Base-by-base conservation (phyloP, 768 basidiomycete species). In the Boletus sensibilis region DNA sequence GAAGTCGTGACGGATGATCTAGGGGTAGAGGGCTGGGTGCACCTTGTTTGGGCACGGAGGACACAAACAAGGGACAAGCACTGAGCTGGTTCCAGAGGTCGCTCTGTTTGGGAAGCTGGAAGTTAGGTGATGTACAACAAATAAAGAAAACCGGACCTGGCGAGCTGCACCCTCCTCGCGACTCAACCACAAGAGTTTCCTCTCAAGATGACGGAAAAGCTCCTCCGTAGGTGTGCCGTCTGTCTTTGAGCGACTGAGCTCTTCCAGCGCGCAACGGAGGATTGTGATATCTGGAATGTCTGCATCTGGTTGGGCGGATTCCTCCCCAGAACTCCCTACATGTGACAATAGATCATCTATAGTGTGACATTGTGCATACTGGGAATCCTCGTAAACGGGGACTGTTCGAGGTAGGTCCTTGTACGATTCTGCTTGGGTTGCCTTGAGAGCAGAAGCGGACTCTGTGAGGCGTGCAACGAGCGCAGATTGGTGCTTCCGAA, bases 31-130 rank as follows among this genome's bases (percentile, higher is more conserved):
- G 47, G 57, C 12, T 23, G 31, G 56, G 3, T n/a, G 47, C 20
- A 11, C 42, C 37, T 34, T 56, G 21, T 52, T 60, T 48, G 21
- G 64, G 55, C 59, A 65, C 34, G 40, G 61, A 67, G 45, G 77
- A 80, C n/a, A 62, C 71, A 58, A 87, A 91, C 12, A 82, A 62
- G 2, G 82, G 76, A 45, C 62, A 70, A 71, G 79, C 13, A 72
- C 79, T 41, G 76, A 80, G 81, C 3, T 80, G 80, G 35, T 82
- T 76, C 86, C 87, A 90, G 23, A 90, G 69, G n/a, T 64, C 61
- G 27, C 65, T 74, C 79, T 83, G 74, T 48, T 53, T n/a, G 37
- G 13, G 25, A 43, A 37, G 20, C 18, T 34, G 41, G 18, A 14
- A 45, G 21, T 63, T 2, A 56, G 55, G 45, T 31, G 43, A 31